A percentile compares a stretch with the other conserved stretches of the same genome.
Evolutionary conservation across 345 rosid genomes (phyloP).

Genomic region (Eucalyptus fibrosa): DNA sequence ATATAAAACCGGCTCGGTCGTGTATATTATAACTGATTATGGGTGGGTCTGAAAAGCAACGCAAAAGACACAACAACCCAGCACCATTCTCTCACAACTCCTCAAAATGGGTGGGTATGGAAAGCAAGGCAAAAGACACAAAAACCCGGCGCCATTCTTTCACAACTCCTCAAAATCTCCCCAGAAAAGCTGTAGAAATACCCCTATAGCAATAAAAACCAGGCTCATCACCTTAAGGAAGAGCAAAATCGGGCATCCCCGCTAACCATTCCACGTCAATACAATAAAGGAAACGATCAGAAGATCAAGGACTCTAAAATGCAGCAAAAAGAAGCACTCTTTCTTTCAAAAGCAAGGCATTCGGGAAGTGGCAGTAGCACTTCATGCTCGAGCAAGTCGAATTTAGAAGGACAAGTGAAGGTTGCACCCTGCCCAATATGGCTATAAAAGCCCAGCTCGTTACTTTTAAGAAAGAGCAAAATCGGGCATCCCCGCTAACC

Average conservation of each 20-base stretch:
- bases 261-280: neutral
- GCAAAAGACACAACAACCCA: neutral
- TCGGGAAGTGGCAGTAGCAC: neutral
- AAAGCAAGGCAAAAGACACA: neutral
- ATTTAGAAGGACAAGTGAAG: neutral
- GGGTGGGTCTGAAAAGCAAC: neutral
- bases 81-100: neutral
- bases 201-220: neutral
- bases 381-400: neutral
- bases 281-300: neutral
- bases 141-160: neutral
- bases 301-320: neutral
- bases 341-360: neutral
- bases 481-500: no score
- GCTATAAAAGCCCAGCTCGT: neutral
- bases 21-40: neutral
- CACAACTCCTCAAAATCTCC: neutral
- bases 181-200: neutral
- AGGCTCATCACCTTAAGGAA: neutral
- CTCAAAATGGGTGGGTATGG: neutral
- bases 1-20: neutral
- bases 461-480: no score
- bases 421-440: neutral
- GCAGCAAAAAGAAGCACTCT: neutral
- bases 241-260: neutral